phyloP scores from a whole-genome alignment of 495 filamentous ascomycete species.

The Aspergillus campestris region DNA sequence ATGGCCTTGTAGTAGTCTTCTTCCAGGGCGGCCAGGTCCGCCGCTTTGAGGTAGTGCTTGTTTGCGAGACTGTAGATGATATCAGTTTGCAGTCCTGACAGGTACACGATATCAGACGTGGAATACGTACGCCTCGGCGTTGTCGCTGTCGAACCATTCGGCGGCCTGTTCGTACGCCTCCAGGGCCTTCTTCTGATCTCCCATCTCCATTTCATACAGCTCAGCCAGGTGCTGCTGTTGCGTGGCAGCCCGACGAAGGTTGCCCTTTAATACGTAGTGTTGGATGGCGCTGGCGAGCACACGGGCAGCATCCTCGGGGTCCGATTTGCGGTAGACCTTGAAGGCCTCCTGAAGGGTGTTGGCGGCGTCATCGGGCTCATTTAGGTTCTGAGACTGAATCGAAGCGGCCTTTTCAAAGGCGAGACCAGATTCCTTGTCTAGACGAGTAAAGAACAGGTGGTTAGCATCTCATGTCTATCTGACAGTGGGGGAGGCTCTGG shows the following conservation, averaged over 20 bases:
- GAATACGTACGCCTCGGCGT: slow-evolving; percentile 65
- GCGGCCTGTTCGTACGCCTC: slow-evolving; percentile 75
- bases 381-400: slow-evolving; percentile 66
- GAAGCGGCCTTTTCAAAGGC: slow-evolving; percentile 71
- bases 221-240: slow-evolving; percentile 82
- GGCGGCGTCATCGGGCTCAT: slow-evolving; percentile 82
- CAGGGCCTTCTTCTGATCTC: slow-evolving; percentile 65
- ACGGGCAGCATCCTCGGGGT: slow-evolving; percentile 68
- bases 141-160: slow-evolving; percentile 78
- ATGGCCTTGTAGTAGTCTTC: slow-evolving; percentile 74
- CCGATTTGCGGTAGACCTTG: slow-evolving; percentile 76
- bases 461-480: not conserved
- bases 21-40: slow-evolving; percentile 74
- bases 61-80: slow-evolving; percentile 59
- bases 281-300: slow-evolving; percentile 66
- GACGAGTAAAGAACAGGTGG: not conserved
- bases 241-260: slow-evolving; percentile 79
- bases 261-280: slow-evolving; percentile 75
- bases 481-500: too few species aligned
- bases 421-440: slow-evolving; percentile 72
- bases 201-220: slow-evolving; percentile 68
- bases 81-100: slow-evolving; percentile 1
- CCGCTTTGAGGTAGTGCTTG: slow-evolving; percentile 81
- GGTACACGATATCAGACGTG: not conserved
- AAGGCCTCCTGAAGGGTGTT: slow-evolving; percentile 71